These are phyloP conservation scores for Neoconidiobolus thromboides DNA, from an alignment of 371 early-diverging fungal species.

Conservation along the genomic window DNA sequence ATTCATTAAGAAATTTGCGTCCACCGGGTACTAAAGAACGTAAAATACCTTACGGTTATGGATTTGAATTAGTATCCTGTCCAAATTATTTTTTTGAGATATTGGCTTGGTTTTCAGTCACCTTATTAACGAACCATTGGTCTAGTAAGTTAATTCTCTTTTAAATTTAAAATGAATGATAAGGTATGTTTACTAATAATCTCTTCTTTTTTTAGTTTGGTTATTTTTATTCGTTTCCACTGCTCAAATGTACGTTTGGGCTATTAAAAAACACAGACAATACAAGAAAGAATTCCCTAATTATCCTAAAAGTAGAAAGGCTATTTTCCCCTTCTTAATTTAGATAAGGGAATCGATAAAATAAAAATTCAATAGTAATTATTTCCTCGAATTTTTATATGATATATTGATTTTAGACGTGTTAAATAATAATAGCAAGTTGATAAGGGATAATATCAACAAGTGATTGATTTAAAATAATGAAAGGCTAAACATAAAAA, in stretches of 20 bases:
- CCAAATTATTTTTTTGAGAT: constrained; percentile 89
- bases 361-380: too few species aligned
- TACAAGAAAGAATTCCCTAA: constrained; percentile 82
- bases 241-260: constrained; percentile 91
- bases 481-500: too few species aligned
- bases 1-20: constrained; percentile 76
- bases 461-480: too few species aligned
- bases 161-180: not conserved
- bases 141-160: constrained; percentile 23
- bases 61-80: constrained; percentile 77
- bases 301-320: constrained; percentile 77
- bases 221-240: constrained; percentile 64
- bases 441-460: too few species aligned
- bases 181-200: not conserved
- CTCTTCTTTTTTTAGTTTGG: constrained; percentile 21
- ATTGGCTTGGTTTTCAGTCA: constrained; percentile 61
- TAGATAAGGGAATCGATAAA: constrained; percentile 7
- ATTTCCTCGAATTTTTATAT: too few species aligned
- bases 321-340: constrained; percentile 73
- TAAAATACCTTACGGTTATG: constrained; percentile 83
- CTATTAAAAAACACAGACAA: constrained; percentile 82
- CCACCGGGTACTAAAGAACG: constrained; percentile 78
- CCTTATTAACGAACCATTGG: constrained; percentile 54
- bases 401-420: too few species aligned
- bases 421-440: too few species aligned